These are phyloP conservation scores for Dioscorea dumetorum DNA, from an alignment of 106 monocot genomes.

Conservation along the genomic window DNA sequence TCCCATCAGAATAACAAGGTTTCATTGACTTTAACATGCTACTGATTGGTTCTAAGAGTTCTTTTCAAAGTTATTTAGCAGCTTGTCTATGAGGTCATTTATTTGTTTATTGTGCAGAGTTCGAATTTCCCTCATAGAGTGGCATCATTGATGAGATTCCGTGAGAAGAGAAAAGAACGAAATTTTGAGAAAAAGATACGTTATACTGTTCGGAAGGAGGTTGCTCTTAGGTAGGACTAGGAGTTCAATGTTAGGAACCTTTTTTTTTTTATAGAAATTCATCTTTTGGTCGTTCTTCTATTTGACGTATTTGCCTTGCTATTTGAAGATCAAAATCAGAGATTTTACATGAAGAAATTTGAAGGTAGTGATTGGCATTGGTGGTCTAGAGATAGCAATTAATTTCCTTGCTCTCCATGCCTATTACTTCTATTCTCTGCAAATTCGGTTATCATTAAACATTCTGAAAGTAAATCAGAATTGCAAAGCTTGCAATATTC, in stretches of 20 bases:
- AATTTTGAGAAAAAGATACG: conserved; percentile 97
- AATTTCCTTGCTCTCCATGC: too few species aligned
- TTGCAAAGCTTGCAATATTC: too few species aligned
- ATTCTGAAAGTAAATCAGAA: too few species aligned
- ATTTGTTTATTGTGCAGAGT: conserved; percentile 26
- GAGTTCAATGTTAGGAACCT: conserved; percentile 1
- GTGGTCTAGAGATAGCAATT: too few species aligned
- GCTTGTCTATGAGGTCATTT: not conserved
- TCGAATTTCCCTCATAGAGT: conserved; percentile 78
- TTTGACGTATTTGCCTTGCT: too few species aligned
- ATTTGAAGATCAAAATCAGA: too few species aligned
- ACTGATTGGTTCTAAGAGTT: too few species aligned
- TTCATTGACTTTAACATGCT: not conserved
- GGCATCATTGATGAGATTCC: conserved; percentile 92
- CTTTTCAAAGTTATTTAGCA: not conserved
- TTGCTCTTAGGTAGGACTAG: conserved; percentile 83
- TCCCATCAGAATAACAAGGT: conserved; percentile 33
- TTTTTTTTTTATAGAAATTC: not conserved
- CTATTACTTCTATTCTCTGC: too few species aligned
- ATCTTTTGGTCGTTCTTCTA: not conserved
- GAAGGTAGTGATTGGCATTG: too few species aligned
- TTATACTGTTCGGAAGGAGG: conserved; percentile 84
- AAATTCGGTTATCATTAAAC: too few species aligned
- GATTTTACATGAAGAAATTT: too few species aligned
- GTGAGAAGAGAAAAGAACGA: conserved; percentile 92